These are phyloP conservation scores for Breviolum minutum DNA, from an alignment of 73 alveolate genomes.

Conservation along the genomic window DNA sequence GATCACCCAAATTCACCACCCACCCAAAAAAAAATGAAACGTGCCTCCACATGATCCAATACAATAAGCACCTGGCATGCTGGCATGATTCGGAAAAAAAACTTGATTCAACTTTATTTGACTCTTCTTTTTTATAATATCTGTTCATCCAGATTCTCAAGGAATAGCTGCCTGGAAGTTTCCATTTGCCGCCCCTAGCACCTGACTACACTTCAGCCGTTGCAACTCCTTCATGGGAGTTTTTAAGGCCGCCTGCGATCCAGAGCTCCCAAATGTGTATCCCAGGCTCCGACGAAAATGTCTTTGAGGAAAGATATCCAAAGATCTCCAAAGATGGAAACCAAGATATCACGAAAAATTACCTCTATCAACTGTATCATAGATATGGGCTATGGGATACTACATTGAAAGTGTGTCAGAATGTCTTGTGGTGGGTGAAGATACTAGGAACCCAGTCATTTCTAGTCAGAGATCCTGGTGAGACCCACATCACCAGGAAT, in stretches of 20 bases:
- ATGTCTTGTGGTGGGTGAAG: no score
- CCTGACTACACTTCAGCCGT: slow-evolving; percentile 52
- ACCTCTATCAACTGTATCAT: no score
- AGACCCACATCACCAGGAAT: no score
- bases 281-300: background rate
- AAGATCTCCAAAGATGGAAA: no score
- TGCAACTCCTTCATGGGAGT: slow-evolving; percentile 40
- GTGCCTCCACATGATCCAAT: slow-evolving; percentile 69
- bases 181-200: background rate
- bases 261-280: background rate
- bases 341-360: no score
- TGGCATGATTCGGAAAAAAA: background rate
- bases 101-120: background rate
- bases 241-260: slow-evolving; percentile 8
- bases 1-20: background rate
- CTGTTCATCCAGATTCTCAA: no score
- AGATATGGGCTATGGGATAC: no score
- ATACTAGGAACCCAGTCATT: no score
- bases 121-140: background rate
- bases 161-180: no score
- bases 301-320: background rate
- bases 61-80: slow-evolving; percentile 44
- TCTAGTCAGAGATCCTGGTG: no score
- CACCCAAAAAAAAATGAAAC: background rate
- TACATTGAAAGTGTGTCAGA: no score